Base-by-base conservation (phyloP, 352 stramenopile genomes). In the Pythium aquatile region DNA sequence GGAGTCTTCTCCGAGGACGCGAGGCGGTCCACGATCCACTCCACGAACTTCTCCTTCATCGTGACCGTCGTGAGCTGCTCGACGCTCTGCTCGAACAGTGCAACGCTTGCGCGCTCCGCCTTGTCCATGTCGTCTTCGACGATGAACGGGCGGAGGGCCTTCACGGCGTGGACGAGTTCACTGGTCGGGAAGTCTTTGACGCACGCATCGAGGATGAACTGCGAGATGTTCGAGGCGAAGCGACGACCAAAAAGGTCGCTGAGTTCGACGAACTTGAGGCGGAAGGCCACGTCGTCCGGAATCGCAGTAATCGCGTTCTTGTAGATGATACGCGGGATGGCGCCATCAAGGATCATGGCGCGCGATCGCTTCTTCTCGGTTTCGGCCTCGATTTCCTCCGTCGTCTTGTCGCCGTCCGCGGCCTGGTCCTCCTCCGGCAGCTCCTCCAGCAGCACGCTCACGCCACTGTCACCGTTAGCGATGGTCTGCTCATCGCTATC, bases 251-350 rank as follows among this genome's bases (percentile, higher is more conserved):
- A 94, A 32, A 93, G 69, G 57, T 96, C 81, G 37, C 77, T 81
- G 61, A 93, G 93, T 42, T 77, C 70, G 28, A 96, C 69, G 61
- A 96, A 94, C 58, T 80, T 52, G 4, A 96, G 76, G 39, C 83
- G 84, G 64, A 96, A 96, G 8, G 69, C 58, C 28, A 90, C 78
- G 47, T 90, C 76, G 16, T 82, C 54, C 4, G 77, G 55, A 51
- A 93, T 91, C 11, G 79, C 70, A 3, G 67, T 66, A 33, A 94
- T 71, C 5, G 87, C 87, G 55, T 90, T 94, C 32, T 74, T 72
- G 78, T 83, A 96, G 47, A 94, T 79, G 57, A 96, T 90, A 49
- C 88, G 87, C 14, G 85, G 80, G 59, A 96, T 96, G 9, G 83
- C 87, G 37, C 85, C 87, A n/a, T 93, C 73, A 26, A 94, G 70